Evolutionary conservation across 441 rosid genomes (phyloP).

Genomic region (Syzygium malaccense): DNA sequence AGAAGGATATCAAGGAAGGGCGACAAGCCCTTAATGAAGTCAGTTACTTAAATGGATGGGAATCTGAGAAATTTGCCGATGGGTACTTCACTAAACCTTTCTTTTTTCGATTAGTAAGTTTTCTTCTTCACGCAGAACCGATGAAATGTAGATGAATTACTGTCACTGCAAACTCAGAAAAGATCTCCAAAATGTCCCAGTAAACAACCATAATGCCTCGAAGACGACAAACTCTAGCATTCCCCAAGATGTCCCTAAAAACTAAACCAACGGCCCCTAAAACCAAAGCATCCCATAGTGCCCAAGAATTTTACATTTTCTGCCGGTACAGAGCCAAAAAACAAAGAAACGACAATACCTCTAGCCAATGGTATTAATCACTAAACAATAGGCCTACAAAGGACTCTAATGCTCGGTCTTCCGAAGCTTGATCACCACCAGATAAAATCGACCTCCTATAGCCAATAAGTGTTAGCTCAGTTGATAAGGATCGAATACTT

Average conservation of each 20-base stretch:
- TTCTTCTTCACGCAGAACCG: neutral
- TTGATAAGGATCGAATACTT: neutral
- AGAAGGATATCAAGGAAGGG: fast-evolving
- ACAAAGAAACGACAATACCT: neutral
- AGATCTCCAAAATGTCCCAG: neutral
- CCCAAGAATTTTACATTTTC: neutral
- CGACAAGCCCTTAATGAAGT: fast-evolving
- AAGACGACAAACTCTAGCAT: neutral
- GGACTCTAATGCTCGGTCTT: neutral
- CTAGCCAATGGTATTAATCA: neutral
- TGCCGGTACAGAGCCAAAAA: fast-evolving
- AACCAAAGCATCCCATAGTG: neutral
- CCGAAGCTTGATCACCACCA: neutral
- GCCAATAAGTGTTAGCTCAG: neutral
- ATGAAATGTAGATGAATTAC: neutral
- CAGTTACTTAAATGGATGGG: fast-evolving
- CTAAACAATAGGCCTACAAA: neutral
- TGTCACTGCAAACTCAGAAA: fast-evolving
- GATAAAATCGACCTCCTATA: neutral
- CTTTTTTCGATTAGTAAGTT: neutral
- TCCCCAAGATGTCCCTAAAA: neutral
- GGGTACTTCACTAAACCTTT: neutral
- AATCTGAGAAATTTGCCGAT: fast-evolving
- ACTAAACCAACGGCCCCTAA: neutral
- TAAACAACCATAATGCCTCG: neutral